Evolutionary conservation across 106 monocot genomes (phyloP).

Genomic region (Chionographis japonica): DNA sequence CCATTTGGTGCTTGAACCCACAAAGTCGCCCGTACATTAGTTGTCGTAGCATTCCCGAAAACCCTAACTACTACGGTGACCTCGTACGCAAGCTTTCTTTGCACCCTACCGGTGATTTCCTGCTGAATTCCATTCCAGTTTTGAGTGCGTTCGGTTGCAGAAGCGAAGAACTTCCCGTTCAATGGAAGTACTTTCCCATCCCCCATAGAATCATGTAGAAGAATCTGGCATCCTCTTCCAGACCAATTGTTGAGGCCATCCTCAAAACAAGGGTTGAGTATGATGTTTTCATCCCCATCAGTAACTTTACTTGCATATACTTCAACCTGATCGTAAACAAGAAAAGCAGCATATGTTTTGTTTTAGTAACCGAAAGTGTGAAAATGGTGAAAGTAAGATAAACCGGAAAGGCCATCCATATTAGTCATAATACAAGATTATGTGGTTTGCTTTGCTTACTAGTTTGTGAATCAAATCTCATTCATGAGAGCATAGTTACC

Average conservation of each 20-base stretch:
- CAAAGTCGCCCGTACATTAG: slow-evolving; percentile 54
- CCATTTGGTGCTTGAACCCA: slow-evolving; percentile 63
- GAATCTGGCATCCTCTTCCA: slow-evolving; percentile 69
- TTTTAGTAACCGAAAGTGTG: not conserved
- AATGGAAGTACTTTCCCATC: slow-evolving; percentile 51
- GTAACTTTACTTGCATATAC: not conserved
- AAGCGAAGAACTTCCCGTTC: slow-evolving; percentile 54
- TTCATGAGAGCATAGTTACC: too few relatives aligned
- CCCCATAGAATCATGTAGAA: slow-evolving; percentile 47
- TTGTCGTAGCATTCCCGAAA: slow-evolving; percentile 32
- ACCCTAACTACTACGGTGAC: slow-evolving; percentile 57
- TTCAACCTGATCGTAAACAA: not conserved
- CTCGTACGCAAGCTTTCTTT: slow-evolving; percentile 73
- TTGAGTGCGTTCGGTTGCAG: slow-evolving; percentile 49
- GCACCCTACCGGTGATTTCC: slow-evolving; percentile 71
- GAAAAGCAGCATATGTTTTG: not conserved
- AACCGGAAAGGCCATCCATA: not conserved
- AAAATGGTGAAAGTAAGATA: not conserved
- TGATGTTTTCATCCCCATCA: slow-evolving; percentile 39
- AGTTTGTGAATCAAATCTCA: too few relatives aligned
- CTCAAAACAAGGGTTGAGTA: slow-evolving; percentile 63
- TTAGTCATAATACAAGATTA: not conserved
- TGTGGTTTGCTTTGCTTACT: too few relatives aligned
- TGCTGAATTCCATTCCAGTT: slow-evolving; percentile 79
- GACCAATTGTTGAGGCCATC: slow-evolving; percentile 71